Percentiles rank a stretch among this genome's conserved stretches.
Conservation (phyloP, 73 alveolate genomes). For the Durusdinium trenchii region DNA sequence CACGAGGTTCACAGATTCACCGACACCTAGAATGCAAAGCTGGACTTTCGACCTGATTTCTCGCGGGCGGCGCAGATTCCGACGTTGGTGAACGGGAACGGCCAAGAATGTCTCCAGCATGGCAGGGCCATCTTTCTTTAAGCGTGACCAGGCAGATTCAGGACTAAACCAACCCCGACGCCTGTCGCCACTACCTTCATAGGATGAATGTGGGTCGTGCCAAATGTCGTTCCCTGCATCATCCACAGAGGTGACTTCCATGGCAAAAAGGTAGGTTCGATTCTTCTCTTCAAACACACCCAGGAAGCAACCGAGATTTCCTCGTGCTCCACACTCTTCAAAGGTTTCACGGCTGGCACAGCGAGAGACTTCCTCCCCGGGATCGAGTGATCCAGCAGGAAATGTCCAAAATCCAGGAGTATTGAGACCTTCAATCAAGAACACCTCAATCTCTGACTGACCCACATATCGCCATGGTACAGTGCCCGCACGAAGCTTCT, state of each 20-base stretch:
- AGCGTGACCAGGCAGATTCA: slow-evolving; percentile 5
- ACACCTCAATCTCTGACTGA: neutral
- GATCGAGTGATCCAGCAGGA: slow-evolving; percentile 87
- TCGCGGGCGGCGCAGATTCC: neutral
- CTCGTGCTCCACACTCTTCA: slow-evolving; percentile 77
- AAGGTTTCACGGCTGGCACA: slow-evolving; percentile 75
- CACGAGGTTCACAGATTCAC: neutral
- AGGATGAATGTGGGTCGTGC: slow-evolving; percentile 78
- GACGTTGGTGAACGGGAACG: neutral
- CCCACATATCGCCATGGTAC: slow-evolving; percentile 49
- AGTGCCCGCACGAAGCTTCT: slow-evolving; percentile 72
- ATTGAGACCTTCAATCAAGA: slow-evolving; percentile 70
- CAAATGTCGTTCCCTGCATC: slow-evolving; percentile 20
- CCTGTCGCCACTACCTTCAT: slow-evolving; percentile 17
- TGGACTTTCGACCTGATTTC: neutral
- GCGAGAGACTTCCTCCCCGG: slow-evolving; percentile 69
- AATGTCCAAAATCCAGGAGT: slow-evolving; percentile 75
- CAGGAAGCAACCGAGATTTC: slow-evolving; percentile 62
- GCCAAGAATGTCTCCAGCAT: slow-evolving; percentile 64
- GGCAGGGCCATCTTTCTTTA: slow-evolving; percentile 72
- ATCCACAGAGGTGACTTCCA: slow-evolving; percentile 38
- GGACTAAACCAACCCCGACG: slow-evolving; percentile 61
- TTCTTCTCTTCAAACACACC: slow-evolving; percentile 70
- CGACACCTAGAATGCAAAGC: slow-evolving; percentile 46
- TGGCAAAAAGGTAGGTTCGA: slow-evolving; percentile 41